Conservation (phyloP, 805 yeast species). For the Monosporozyma servazzii region DNA sequence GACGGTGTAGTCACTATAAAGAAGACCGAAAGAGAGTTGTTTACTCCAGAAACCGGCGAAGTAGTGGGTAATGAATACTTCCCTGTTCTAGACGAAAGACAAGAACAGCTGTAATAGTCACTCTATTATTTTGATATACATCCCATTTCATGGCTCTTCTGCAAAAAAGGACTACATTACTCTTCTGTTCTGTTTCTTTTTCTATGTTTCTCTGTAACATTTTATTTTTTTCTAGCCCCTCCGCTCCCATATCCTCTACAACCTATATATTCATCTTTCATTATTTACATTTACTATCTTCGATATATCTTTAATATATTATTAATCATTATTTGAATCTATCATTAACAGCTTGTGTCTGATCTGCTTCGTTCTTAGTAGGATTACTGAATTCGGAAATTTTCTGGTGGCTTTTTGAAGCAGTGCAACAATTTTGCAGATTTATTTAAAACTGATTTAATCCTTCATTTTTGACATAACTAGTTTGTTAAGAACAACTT, state of each 20-base stretch:
- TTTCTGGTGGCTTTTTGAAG: background rate
- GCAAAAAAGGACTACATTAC: background rate
- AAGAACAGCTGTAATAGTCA: background rate
- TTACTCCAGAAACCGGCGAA: conserved; percentile 19
- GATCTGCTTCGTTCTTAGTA: background rate
- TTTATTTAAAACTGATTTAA: background rate
- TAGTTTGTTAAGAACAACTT: background rate
- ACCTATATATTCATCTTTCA: too few species aligned
- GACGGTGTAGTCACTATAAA: conserved; percentile 25
- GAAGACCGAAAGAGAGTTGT: conserved; percentile 12
- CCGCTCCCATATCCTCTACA: too few species aligned
- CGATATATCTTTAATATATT: too few species aligned
- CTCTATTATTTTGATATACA: background rate
- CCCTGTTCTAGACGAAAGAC: conserved; percentile 12
- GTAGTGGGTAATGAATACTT: conserved; percentile 22
- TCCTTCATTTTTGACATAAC: background rate
- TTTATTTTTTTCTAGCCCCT: too few species aligned
- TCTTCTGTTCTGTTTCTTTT: too few species aligned
- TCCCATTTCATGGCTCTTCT: background rate
- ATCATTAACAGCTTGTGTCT: background rate
- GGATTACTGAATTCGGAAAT: background rate
- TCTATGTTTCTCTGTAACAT: background rate
- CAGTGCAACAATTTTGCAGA: background rate
- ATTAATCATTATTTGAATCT: too few species aligned
- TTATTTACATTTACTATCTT: too few species aligned